Percentiles rank a stretch among this genome's conserved stretches.
These are phyloP conservation scores for Nemania sp. DNA, from an alignment of 2,329 filamentous ascomycete genomes.

Conservation along the genomic window DNA sequence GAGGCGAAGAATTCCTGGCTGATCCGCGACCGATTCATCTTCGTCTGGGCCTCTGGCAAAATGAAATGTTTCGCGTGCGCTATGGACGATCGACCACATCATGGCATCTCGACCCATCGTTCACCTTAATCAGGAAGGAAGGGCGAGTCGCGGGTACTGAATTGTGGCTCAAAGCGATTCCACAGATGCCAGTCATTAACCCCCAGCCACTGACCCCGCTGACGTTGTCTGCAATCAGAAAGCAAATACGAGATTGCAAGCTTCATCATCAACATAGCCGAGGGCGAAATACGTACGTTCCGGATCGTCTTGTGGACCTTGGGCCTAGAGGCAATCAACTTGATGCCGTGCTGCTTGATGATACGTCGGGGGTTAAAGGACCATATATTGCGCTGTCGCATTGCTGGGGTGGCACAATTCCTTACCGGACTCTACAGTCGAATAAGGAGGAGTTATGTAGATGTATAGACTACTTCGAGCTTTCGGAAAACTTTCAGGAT, in stretches of 20 bases:
- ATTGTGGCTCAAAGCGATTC: slow-evolving; percentile 11
- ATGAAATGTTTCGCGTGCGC: slow-evolving; percentile 25
- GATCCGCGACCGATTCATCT: slow-evolving; percentile 23
- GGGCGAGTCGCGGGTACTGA: background rate
- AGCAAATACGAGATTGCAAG: slow-evolving; percentile 24
- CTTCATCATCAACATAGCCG: slow-evolving; percentile 15
- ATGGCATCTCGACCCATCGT: slow-evolving; percentile 23
- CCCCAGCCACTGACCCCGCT: slow-evolving; percentile 11
- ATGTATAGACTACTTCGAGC: slow-evolving; percentile 20
- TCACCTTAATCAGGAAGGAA: slow-evolving; percentile 14
- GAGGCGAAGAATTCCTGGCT: slow-evolving; percentile 11
- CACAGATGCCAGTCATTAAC: slow-evolving; percentile 10
- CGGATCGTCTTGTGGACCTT: slow-evolving; percentile 23
- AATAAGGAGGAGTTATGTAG: slow-evolving; percentile 24
- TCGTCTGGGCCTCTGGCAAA: slow-evolving; percentile 11
- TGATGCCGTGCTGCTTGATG: slow-evolving; percentile 4
- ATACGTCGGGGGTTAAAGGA: slow-evolving; percentile 12
- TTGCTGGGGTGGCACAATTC: slow-evolving; percentile 26
- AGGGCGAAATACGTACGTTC: slow-evolving; percentile 13
- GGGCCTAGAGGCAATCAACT: slow-evolving; percentile 7
- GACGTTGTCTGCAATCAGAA: slow-evolving; percentile 9
- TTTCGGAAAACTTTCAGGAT: slow-evolving; percentile 25
- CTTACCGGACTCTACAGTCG: slow-evolving; percentile 20
- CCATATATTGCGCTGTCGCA: slow-evolving; percentile 19
- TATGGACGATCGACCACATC: slow-evolving; percentile 15